phyloP scores from a whole-genome alignment of 768 basidiomycete genomes.

The Rhodotorula taiwanensis region DNA sequence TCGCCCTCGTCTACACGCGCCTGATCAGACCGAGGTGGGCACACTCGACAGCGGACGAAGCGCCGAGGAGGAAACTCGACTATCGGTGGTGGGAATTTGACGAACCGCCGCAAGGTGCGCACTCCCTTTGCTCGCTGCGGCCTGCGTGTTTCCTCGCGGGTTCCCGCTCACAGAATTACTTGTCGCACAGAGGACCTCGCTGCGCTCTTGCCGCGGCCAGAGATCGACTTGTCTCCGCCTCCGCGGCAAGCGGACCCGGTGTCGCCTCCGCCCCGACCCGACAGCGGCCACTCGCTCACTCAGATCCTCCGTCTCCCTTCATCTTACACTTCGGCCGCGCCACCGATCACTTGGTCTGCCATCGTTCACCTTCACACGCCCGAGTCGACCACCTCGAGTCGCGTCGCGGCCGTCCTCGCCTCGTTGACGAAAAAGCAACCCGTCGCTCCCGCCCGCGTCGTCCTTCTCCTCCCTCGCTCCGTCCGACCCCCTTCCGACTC shows the following conservation, averaged over 20 bases:
- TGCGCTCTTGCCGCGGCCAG: constrained; percentile 16
- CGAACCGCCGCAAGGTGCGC: constrained; percentile 1
- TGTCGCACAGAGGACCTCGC: constrained; percentile 5
- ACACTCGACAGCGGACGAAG: not conserved
- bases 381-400: constrained; percentile 5
- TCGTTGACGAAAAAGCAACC: constrained; percentile 13
- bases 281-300: constrained; percentile 16
- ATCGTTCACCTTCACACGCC: not conserved
- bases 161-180: not conserved
- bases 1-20: not conserved
- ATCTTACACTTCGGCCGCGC: constrained; percentile 3
- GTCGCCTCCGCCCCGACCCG: not conserved
- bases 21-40: too few species aligned
- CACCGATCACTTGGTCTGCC: constrained; percentile 9
- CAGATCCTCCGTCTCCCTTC: constrained; percentile 29
- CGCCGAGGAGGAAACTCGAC: constrained; percentile 1
- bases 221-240: not conserved
- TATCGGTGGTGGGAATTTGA: constrained; percentile 31
- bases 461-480: constrained; percentile 16
- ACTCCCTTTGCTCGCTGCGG: not conserved
- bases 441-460: constrained; percentile 1
- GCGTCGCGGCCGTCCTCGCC: constrained; percentile 11
- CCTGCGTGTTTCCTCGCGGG: not conserved
- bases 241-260: constrained; percentile 14
- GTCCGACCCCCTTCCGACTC: not conserved